Conservation (phyloP, 2,329 filamentous ascomycete genomes). For the Beauveria scarabaeidicola region DNA sequence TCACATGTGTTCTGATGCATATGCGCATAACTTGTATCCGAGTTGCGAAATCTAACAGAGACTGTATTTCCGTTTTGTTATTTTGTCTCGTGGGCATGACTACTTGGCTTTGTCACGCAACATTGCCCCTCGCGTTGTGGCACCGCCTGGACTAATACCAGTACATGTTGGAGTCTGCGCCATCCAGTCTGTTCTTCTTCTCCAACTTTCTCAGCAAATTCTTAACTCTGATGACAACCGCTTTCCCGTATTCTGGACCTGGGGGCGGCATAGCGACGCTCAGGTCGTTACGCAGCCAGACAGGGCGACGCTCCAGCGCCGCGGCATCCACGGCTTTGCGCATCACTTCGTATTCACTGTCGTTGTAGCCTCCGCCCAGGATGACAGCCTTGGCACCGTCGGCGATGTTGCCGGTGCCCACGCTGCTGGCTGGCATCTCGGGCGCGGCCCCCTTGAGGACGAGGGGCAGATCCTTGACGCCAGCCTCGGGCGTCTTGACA, state of each 20-base stretch:
- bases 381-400: constrained; percentile 1
- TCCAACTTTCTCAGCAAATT: constrained; percentile 16
- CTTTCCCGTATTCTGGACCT: constrained; percentile 20
- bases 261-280: constrained; percentile 17
- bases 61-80: no score
- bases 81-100: no score
- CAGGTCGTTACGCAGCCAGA: constrained; percentile 19
- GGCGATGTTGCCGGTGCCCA: constrained; percentile 4
- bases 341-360: constrained; percentile 4
- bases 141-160: neutral
- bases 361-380: constrained; percentile 9
- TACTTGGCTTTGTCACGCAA: no score
- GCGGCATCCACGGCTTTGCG: constrained; percentile 7
- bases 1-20: constrained; percentile 18
- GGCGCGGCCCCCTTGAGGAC: neutral
- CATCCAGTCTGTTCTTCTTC: constrained; percentile 17
- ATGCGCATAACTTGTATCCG: neutral
- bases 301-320: neutral
- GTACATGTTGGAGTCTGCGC: neutral
- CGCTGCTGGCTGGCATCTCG: neutral
- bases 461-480: constrained; percentile 9
- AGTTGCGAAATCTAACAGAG: neutral
- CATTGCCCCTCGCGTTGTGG: neutral
- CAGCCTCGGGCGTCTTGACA: constrained; percentile 9
- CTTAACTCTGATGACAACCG: constrained; percentile 19